Evolutionary conservation across 2,329 filamentous ascomycete species (phyloP).

Genomic region (Raffaelea deltoideospora): DNA sequence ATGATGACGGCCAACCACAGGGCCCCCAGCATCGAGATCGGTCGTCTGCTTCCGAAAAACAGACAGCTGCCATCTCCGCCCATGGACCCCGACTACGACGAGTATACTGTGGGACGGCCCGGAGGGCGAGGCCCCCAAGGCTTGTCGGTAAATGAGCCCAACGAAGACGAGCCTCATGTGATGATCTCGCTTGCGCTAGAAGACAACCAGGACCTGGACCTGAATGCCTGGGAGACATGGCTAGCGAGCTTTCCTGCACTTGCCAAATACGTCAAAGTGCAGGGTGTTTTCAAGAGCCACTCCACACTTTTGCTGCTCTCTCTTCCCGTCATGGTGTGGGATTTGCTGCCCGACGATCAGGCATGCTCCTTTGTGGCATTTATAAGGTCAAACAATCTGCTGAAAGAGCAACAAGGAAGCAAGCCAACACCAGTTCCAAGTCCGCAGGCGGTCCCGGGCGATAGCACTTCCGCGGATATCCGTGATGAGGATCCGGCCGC

Average conservation of each 20-base stretch:
- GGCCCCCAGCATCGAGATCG: constrained; percentile 41
- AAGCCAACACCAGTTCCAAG: neutral
- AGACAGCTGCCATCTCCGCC: constrained; percentile 22
- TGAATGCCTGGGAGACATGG: constrained; percentile 46
- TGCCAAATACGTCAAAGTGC: constrained; percentile 44
- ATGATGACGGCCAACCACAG: constrained; percentile 49
- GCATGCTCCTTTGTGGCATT: constrained; percentile 44
- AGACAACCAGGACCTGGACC: constrained; percentile 38
- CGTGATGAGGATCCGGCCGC: no score
- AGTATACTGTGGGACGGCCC: constrained; percentile 4
- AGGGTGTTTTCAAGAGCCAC: constrained; percentile 46
- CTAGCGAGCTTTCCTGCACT: constrained; percentile 38
- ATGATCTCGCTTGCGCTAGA: constrained; percentile 46
- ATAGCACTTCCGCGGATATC: no score
- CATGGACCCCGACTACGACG: constrained; percentile 11
- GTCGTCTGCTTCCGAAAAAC: constrained; percentile 20
- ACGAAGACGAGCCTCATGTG: constrained; percentile 41
- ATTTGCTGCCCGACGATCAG: constrained; percentile 39
- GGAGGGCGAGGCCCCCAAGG: constrained; percentile 9
- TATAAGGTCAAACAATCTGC: constrained; percentile 41
- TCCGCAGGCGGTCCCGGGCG: no score
- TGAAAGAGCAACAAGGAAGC: constrained; percentile 16
- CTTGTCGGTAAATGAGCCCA: constrained; percentile 23
- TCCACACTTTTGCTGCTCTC: constrained; percentile 43
- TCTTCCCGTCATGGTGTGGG: constrained; percentile 44